Evolutionary conservation across 2,329 filamentous ascomycete genomes (phyloP), one percentile per base, ranked within the genome.

Genomic region (Fusarium metavorans): DNA sequence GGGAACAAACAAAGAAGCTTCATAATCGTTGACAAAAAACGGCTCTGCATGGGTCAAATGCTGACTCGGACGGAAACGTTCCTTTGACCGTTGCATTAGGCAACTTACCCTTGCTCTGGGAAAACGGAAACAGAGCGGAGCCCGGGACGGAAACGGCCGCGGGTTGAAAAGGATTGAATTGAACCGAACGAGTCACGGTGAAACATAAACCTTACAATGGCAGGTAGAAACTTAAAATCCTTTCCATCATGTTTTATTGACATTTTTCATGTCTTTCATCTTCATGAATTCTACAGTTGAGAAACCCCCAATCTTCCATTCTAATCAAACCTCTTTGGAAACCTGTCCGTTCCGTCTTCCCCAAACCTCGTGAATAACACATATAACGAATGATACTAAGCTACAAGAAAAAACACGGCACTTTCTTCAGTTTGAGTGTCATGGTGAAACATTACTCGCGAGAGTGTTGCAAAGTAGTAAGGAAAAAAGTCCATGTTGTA

Each of bases 341-440:
- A 63, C 34, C 43, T 20, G 50, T 37, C 48, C 25, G 18, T 52
- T 52, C 48, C 48, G 48, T 30, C 48, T 30, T 30, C 45, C 14
- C 18, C 34, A 63, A 63, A 41, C 25, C 18, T 30, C 25, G 9
- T 50, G 34, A 62, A 66, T 68, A 71, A 71, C 60, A 74, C 72
- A 75, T 41, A 39, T 61, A 73, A 73, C 35, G 64, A 74, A 74
- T 65, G 64, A 56, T 66, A 67, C 45, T 39, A 68, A 71, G 23
- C 59, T 45, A 62, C 48, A 64, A n/a, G 37, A 41, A 41, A 54
- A 50, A 27, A 52, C 43, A 63, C 23, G 16, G 39, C 60, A 68
- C 34, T 35, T 45, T 45, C 20, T 64, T 34, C 16, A 62, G 52
- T 66, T 63, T 57, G 64, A 77, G 71, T 68, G 70, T 70, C 61